Evolutionary conservation across 768 basidiomycete genomes (phyloP).

Genomic region (Leccinum broughii): DNA sequence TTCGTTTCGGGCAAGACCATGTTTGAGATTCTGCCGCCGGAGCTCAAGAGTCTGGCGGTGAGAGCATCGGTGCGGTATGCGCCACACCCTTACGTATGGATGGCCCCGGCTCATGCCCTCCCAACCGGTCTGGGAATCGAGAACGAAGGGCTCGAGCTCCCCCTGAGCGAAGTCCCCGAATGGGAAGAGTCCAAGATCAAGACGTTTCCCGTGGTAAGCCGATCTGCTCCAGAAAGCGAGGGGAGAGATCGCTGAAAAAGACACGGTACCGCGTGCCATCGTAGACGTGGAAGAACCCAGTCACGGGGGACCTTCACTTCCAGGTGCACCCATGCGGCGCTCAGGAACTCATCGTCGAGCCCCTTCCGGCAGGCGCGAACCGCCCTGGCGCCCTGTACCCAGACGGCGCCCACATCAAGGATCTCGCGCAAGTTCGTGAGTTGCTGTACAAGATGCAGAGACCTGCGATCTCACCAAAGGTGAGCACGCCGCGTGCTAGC

Average conservation of each 20-base stretch:
- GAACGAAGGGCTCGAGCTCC: constrained; percentile 70
- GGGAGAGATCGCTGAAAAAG: neutral
- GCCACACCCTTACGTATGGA: constrained; percentile 91
- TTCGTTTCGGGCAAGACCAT: constrained; percentile 81
- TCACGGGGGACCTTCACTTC: constrained; percentile 79
- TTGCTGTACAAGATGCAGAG: constrained; percentile 85
- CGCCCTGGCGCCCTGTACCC: constrained; percentile 75
- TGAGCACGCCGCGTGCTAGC: constrained; percentile 24
- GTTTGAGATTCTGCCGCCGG: constrained; percentile 73
- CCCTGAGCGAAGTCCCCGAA: constrained; percentile 65
- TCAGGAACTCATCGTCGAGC: constrained; percentile 65
- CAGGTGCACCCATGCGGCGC: constrained; percentile 87
- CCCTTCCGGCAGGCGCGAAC: constrained; percentile 61
- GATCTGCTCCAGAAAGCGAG: neutral
- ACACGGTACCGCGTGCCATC: neutral
- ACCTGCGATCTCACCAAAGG: constrained; percentile 81
- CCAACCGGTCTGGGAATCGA: constrained; percentile 85
- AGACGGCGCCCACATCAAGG: constrained; percentile 74
- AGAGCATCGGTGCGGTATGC: constrained; percentile 74
- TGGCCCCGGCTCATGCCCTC: constrained; percentile 72
- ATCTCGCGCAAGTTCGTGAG: constrained; percentile 70
- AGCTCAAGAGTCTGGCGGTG: constrained; percentile 79
- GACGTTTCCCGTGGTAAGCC: constrained; percentile 60
- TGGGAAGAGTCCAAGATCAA: constrained; percentile 82
- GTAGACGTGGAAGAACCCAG: constrained; percentile 91